These are phyloP conservation scores for Ettlia oleoabundans DNA, from an alignment of 139 green algal genomes.

Conservation along the genomic window DNA sequence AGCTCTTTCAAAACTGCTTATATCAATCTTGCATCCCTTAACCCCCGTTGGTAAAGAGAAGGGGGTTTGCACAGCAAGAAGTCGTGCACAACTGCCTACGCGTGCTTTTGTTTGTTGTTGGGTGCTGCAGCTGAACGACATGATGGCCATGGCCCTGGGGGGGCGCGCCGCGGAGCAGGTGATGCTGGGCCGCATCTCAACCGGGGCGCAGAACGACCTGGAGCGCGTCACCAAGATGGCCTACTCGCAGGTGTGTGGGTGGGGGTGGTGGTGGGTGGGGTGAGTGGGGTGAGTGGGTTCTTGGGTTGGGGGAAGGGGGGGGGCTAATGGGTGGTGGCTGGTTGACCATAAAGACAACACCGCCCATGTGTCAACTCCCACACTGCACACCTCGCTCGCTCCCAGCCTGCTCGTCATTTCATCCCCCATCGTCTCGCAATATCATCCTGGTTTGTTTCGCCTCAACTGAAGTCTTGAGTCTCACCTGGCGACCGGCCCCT, in stretches of 20 bases:
- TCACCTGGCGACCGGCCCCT: neutral
- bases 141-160: constrained; percentile 95
- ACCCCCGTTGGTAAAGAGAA: too few relatives aligned
- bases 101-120: too few relatives aligned
- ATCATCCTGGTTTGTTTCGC: too few relatives aligned
- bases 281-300: neutral
- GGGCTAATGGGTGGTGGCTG: neutral
- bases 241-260: constrained; percentile 79
- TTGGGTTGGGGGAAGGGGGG: neutral
- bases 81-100: neutral
- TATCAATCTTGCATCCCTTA: too few relatives aligned
- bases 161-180: constrained; percentile 93
- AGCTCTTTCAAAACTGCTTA: too few relatives aligned
- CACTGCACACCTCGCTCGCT: neutral
- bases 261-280: too few relatives aligned
- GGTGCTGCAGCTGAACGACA: constrained; percentile 85
- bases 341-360: too few relatives aligned
- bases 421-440: too few relatives aligned
- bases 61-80: neutral
- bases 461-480: neutral
- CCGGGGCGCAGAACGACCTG: constrained; percentile 98
- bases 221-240: constrained; percentile 98
- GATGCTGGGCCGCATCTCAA: constrained; percentile 96
- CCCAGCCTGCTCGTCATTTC: too few relatives aligned
- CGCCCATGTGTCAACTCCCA: neutral